Evolutionary conservation across 2,329 filamentous ascomycete genomes (phyloP), one percentile per base, ranked within the genome.

Genomic region (Cryoendolithus antarcticus): DNA sequence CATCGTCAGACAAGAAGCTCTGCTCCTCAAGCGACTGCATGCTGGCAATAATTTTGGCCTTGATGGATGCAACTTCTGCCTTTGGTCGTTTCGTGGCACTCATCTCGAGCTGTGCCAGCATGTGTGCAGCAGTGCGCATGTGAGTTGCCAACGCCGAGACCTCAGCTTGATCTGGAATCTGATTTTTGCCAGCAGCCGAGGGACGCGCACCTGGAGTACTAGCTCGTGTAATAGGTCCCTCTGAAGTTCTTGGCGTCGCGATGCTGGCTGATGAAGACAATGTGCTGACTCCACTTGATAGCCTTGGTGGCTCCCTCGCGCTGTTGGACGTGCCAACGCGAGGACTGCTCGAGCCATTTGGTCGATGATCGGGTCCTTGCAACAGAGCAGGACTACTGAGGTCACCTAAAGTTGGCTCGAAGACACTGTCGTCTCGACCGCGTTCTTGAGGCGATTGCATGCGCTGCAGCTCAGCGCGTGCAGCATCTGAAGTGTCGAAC

Each of bases 21-120:
- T 89, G 81, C 59, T 91, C 85, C 59, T 91, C 84, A 6, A 91
- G 63, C 48, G 74, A 86, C 58, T 91, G 84, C 85, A 91, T 91
- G 58, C 83, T 89, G 2, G 84, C 84, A 52, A 91, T 91, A 47
- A 91, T 91, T 62, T 85, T 86, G 31, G 82, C 78, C 49, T 85
- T 74, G 57, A 91, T 91, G 5, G 83, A 81, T 11, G 82, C 84
- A 4, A 91, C 84, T 60, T 91, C 84, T 24, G 78, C 75, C 54
- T 75, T 82, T 1, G 84, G 84, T 28, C 84, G 71, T 61, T 89
- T 91, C 21, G 82, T 80, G 47, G 80, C 80, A 13, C 82, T 89
- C 2, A 81, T 75, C 43, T 91, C 83, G 6, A 91, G 69, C 52
- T 91, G 84, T 9, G 84, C 82, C 32, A 91, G 67, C 84, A 91